These are phyloP conservation scores for Fusarium sublunatum DNA, from an alignment of 2,329 filamentous ascomycete species.

Conservation along the genomic window DNA sequence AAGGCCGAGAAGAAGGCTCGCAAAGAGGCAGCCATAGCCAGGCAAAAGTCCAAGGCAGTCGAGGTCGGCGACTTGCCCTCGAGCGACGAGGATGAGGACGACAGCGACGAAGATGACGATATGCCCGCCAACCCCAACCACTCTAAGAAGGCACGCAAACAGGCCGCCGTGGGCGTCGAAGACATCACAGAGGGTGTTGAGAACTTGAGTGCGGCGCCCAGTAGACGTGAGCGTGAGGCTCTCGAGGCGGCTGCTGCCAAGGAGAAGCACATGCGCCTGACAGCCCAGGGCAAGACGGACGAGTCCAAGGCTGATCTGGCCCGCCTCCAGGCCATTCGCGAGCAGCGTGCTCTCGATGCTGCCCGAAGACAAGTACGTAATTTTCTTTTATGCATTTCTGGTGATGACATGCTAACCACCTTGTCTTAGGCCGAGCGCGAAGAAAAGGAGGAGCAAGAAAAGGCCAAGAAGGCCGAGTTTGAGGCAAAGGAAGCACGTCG, in stretches of 20 bases:
- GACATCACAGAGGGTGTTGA: slow-evolving; percentile 66
- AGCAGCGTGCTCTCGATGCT: slow-evolving; percentile 86
- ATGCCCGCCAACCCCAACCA: slow-evolving; percentile 95
- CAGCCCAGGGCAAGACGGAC: slow-evolving; percentile 95
- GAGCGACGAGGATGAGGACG: slow-evolving; percentile 74
- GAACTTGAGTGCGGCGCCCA: slow-evolving; percentile 61
- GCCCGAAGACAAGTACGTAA: slow-evolving; percentile 80
- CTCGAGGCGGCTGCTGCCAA: slow-evolving; percentile 88
- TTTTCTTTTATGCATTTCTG: not conserved
- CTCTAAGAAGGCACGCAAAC: slow-evolving; percentile 76
- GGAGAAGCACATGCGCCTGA: slow-evolving; percentile 90
- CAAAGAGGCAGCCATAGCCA: slow-evolving; percentile 88
- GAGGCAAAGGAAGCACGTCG: slow-evolving; percentile 66
- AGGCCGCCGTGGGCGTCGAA: slow-evolving; percentile 60
- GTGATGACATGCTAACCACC: slow-evolving; percentile 37
- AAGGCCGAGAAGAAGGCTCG: slow-evolving; percentile 87
- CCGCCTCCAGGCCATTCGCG: slow-evolving; percentile 81
- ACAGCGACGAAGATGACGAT: slow-evolving; percentile 67
- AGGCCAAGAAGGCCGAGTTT: slow-evolving; percentile 61
- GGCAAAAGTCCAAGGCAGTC: slow-evolving; percentile 75
- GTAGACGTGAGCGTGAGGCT: slow-evolving; percentile 73
- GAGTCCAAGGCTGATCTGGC: slow-evolving; percentile 92
- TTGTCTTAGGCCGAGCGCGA: slow-evolving; percentile 66
- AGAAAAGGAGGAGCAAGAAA: slow-evolving; percentile 64
- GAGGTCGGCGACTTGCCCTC: slow-evolving; percentile 89